Evolutionary conservation across 2,329 filamentous ascomycete species (phyloP), one percentile per base, ranked within the genome.

Genomic region (Sporothrix variecibatus): DNA sequence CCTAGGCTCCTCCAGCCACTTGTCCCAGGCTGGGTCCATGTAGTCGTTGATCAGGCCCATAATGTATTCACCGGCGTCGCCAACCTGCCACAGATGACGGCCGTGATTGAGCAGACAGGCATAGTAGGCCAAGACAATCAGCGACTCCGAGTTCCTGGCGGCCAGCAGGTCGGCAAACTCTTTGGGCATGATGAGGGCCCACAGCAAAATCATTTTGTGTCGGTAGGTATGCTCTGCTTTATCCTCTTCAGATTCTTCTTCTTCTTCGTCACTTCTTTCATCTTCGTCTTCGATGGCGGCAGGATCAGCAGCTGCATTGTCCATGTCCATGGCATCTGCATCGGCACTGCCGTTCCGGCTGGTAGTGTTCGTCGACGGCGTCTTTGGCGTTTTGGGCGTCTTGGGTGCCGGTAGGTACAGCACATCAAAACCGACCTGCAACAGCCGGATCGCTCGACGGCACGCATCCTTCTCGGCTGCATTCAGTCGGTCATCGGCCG

Each of bases 121-220:
- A 58, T 81, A 80, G 74, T 81, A 78, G 4, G 77, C 78, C 26
- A 81, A 73, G 8, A 81, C 64, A 1, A 78, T 76, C 9, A 81
- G 38, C 7, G 78, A 79, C 65, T 79, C 79, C 4, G 79, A 78
- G 12, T 70, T 72, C 28, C 75, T 75, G 43, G 72, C 71, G 26
- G 51, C 71, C 49, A 81, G 70, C 73, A 81, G 68, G 2, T 76
- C 75, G 12, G 77, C 75, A 72, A 81, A 80, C 68, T 76, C 73
- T 4, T 74, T 69, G n/a, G 77, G 70, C 70, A 74, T 62, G 26
- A 78, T 68, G 34, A 80, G 67, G 8, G 78, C 76, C 79, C 80
- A 81, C 34, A 76, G 77, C 31, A 80, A 76, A 26, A 80, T 75
- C 76, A 80, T 80, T 73, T 80, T 77, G 62, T 79, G 68, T 4